Evolutionary conservation across 179 eudicot species (phyloP), one percentile per base, ranked within the genome.

Genomic region (Nepenthes alata): DNA sequence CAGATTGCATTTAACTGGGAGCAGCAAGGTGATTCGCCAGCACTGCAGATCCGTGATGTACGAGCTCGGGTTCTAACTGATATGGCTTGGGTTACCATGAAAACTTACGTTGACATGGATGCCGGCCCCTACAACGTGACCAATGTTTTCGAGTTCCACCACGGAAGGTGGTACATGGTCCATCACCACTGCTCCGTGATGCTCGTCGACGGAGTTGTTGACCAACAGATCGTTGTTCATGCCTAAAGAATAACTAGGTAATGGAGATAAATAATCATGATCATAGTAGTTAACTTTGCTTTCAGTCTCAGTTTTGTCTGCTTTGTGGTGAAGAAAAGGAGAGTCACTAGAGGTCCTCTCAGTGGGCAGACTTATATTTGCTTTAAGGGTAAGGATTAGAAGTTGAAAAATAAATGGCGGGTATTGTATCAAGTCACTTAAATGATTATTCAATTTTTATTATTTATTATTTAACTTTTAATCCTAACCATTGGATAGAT

Each of bases 151-250:
- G 98, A 91, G 78, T 65, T 71, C 70, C 91, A 83, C 50, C 78
- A 77, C 11, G 98, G 87, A 59, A 80, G 81, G 66, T 93, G 98
- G 98, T 85, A 70, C 79, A 72, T 89, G 95, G 98, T 89, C 66
- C 95, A 93, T 74, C 95, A 93, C 69, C 96, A 86, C 83, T 48
- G 55, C 65, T 61, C 65, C 12, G 44, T 61, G 56, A 48, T 8
- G 47, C 55, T 61, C 4, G 65, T 49, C 11, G 65, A 61, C n/a
- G 65, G 65, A 35, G 55, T 47, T 35, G 56, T 47, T 49, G 50
- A 61, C 65, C 65, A 48, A 61, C 65, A 61, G 49, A 61, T 61
- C 35, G 12, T 47, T 51, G 45, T 61, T 55, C 65, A 61, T 61
- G 65, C 55, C 49, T 61, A 50, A 52, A 36, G 36, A 49, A 49